A percentile compares a stretch with the other conserved stretches of the same genome.
Conservation (phyloP, 2,329 filamentous ascomycete genomes). For the Trichophyton rubrum region DNA sequence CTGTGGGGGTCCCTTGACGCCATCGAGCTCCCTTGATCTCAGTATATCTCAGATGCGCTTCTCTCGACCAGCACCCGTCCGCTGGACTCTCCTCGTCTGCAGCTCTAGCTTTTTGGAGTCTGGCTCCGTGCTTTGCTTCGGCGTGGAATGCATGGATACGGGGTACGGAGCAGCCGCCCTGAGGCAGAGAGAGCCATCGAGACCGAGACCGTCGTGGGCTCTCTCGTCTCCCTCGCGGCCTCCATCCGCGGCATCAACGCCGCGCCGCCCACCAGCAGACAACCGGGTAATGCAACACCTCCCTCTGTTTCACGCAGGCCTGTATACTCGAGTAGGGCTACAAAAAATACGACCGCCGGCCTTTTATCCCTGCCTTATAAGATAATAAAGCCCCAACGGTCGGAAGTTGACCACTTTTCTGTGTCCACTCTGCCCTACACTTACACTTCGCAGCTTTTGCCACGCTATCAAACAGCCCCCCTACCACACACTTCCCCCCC, state of each 20-base stretch:
- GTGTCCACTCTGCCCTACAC: no score
- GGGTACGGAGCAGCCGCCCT: not conserved
- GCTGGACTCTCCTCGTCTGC: not conserved
- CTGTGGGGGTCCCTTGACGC: not conserved
- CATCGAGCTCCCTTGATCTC: not conserved
- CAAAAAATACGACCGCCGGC: not conserved
- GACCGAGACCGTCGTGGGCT: not conserved
- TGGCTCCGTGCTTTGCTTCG: not conserved
- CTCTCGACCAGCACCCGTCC: no score
- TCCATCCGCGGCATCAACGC: no score
- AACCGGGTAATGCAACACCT: not conserved
- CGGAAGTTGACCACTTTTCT: not conserved
- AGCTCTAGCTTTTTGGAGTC: not conserved
- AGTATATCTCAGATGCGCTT: not conserved
- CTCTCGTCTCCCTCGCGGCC: not conserved
- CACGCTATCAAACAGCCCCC: not conserved
- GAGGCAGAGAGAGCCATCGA: not conserved
- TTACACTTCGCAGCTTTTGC: not conserved
- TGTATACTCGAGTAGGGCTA: not conserved
- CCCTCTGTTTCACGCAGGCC: not conserved
- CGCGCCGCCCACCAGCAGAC: no score
- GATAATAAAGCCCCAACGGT: slow-evolving; percentile 2
- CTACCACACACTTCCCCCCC: no score
- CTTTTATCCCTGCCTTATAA: not conserved
- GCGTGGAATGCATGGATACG: not conserved